These are phyloP conservation scores for Ogataea hybrid DNA, from an alignment of 1,139 yeast species.

Conservation along the genomic window DNA sequence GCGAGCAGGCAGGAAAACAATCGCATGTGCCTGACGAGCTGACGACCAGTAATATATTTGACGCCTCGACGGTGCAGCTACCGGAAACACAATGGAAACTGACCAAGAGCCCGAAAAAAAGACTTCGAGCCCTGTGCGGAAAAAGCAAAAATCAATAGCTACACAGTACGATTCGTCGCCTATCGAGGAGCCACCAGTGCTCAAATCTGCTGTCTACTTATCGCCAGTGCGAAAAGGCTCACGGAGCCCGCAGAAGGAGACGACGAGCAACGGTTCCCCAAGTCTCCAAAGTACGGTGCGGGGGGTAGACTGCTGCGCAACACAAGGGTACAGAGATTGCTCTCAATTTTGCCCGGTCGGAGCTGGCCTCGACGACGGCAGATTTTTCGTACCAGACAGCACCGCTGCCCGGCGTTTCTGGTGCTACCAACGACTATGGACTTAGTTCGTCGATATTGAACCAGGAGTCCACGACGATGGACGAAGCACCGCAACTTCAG, in stretches of 20 bases:
- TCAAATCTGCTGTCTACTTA: conserved; percentile 15
- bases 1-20: conserved; percentile 11
- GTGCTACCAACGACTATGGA: conserved; percentile 9
- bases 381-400: conserved; percentile 18
- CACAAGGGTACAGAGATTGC: conserved; percentile 26
- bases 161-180: conserved; percentile 22
- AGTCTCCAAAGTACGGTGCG: conserved; percentile 45
- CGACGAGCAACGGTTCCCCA: conserved; percentile 46
- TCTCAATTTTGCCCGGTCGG: conserved; percentile 26
- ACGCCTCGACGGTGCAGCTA: conserved; percentile 14
- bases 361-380: conserved; percentile 16
- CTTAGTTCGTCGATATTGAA: conserved; percentile 12
- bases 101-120: conserved; percentile 13
- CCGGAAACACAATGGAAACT: conserved; percentile 16
- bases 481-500: conserved; percentile 16
- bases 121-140: conserved; percentile 15
- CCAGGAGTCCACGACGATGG: conserved; percentile 19
- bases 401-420: conserved; percentile 9
- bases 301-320: conserved; percentile 28
- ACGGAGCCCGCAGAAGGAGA: conserved; percentile 8
- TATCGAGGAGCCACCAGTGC: conserved; percentile 18
- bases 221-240: conserved; percentile 12
- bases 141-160: conserved; percentile 17
- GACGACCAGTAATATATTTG: conserved; percentile 17
- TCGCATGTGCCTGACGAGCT: conserved; percentile 11